phyloP scores from a whole-genome alignment of 179 eudicot species.

The Beta lomatogona region DNA sequence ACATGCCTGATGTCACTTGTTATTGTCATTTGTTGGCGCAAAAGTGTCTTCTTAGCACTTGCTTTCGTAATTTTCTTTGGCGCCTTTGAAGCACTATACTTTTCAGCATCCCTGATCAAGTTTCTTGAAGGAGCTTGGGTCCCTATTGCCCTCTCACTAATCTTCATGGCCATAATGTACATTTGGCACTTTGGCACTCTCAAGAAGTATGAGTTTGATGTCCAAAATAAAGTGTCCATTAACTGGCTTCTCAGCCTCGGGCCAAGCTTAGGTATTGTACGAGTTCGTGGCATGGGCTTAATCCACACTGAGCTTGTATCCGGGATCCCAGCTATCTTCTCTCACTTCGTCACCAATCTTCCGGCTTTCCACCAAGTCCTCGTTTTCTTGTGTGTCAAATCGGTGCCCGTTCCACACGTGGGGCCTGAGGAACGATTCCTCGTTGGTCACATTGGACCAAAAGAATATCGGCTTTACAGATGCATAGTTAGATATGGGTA shows the following conservation, averaged over 20 bases:
- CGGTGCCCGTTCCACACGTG: slow-evolving; percentile 82
- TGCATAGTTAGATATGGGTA: slow-evolving; percentile 84
- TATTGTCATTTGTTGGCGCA: slow-evolving; percentile 84
- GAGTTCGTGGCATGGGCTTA: slow-evolving; percentile 87
- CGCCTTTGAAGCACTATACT: slow-evolving; percentile 78
- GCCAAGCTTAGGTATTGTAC: slow-evolving; percentile 81
- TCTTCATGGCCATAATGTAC: slow-evolving; percentile 76
- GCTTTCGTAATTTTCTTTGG: slow-evolving; percentile 77
- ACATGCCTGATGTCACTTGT: slow-evolving; percentile 95
- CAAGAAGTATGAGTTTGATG: slow-evolving; percentile 76
- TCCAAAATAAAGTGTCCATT: slow-evolving; percentile 91
- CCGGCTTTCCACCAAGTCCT: slow-evolving; percentile 94
- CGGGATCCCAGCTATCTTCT: slow-evolving; percentile 90
- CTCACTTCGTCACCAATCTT: slow-evolving; percentile 92
- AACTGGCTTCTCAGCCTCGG: slow-evolving; percentile 90
- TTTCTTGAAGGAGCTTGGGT: slow-evolving; percentile 98
- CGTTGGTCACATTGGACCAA: slow-evolving; percentile 83
- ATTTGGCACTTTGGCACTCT: slow-evolving; percentile 86
- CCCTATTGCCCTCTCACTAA: slow-evolving; percentile 69
- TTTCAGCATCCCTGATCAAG: slow-evolving; percentile 87
- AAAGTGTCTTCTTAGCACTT: slow-evolving; percentile 62
- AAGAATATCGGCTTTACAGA: slow-evolving; percentile 70
- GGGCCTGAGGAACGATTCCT: slow-evolving; percentile 83
- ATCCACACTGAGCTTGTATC: slow-evolving; percentile 87
- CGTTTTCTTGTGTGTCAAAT: slow-evolving; percentile 79